phyloP scores from a whole-genome alignment of 2,329 filamentous ascomycete genomes.

The Ascosphaera acerosa region DNA sequence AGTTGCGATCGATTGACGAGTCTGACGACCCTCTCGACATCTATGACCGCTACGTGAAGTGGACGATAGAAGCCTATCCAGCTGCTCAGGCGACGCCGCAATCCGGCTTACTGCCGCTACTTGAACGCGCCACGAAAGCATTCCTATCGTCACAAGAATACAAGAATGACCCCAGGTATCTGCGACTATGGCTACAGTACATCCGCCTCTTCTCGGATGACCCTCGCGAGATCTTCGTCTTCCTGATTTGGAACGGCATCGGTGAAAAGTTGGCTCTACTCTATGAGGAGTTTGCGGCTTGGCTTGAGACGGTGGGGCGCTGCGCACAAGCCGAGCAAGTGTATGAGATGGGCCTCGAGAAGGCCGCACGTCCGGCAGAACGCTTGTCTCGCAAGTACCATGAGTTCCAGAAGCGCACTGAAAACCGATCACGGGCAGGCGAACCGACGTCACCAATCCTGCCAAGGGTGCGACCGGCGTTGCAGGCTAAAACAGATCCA shows the following conservation, averaged over 20 bases:
- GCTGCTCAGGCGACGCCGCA: constrained; percentile 76
- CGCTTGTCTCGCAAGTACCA: constrained; percentile 69
- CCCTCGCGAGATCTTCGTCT: constrained; percentile 82
- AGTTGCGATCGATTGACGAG: constrained; percentile 53
- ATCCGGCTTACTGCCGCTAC: constrained; percentile 66
- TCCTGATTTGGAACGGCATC: constrained; percentile 65
- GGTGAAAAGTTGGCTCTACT: constrained; percentile 72
- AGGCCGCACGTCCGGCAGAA: constrained; percentile 58
- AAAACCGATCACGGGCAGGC: constrained; percentile 35
- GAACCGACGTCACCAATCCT: constrained; percentile 63
- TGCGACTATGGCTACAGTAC: constrained; percentile 86
- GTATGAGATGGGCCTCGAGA: constrained; percentile 69
- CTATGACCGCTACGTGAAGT: constrained; percentile 90
- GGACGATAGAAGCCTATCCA: constrained; percentile 87
- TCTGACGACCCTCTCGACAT: constrained; percentile 88
- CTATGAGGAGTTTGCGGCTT: constrained; percentile 90
- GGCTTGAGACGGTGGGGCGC: constrained; percentile 60
- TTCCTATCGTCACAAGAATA: constrained; percentile 73
- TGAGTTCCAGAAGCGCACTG: constrained; percentile 64
- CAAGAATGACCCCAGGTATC: constrained; percentile 81
- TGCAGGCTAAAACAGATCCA: constrained; percentile 67
- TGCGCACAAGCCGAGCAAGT: constrained; percentile 89
- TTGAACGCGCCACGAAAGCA: constrained; percentile 77
- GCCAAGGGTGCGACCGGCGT: constrained; percentile 53
- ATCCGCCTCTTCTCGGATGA: constrained; percentile 79